These are phyloP conservation scores for Beauveria asiatica DNA, from an alignment of 2,329 filamentous ascomycete species.

Conservation along the genomic window DNA sequence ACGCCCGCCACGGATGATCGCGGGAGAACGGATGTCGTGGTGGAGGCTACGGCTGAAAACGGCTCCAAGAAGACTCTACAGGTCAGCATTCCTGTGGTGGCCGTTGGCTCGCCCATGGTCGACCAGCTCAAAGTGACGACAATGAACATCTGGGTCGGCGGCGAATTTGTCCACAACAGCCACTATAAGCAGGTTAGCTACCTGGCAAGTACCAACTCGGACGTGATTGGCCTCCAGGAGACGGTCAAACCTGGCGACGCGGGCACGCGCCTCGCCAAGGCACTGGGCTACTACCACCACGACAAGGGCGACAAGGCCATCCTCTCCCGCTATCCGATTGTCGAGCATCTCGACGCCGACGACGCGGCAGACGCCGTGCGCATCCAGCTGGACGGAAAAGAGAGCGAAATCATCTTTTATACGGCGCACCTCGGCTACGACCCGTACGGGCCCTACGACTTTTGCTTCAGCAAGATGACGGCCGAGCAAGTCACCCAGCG, in stretches of 20 bases:
- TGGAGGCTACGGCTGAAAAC: constrained; percentile 21
- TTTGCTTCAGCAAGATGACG: constrained; percentile 29
- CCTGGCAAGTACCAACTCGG: constrained; percentile 23
- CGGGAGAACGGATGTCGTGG: constrained; percentile 16
- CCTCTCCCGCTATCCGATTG: constrained; percentile 32
- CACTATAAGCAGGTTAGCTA: constrained; percentile 31
- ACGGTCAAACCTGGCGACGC: constrained; percentile 19
- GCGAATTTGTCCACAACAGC: constrained; percentile 26
- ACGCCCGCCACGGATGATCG: constrained; percentile 19
- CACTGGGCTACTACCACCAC: constrained; percentile 31
- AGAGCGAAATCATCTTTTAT: constrained; percentile 26
- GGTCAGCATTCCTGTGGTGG: constrained; percentile 26
- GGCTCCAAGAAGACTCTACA: constrained; percentile 18
- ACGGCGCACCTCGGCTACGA: constrained; percentile 28
- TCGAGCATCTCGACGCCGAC: constrained; percentile 19
- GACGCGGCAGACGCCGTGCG: constrained; percentile 23
- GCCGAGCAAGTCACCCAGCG: constrained; percentile 25
- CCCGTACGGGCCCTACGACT: constrained; percentile 36
- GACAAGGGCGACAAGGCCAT: constrained; percentile 26
- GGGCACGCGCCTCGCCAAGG: constrained; percentile 25
- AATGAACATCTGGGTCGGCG: constrained; percentile 33
- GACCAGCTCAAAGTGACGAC: constrained; percentile 27
- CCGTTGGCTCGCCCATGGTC: constrained; percentile 21
- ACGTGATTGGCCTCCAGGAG: constrained; percentile 32
- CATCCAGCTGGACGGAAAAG: constrained; percentile 26